Evolutionary conservation across 345 rosid genomes (phyloP).

Genomic region (Lepidium africanum): DNA sequence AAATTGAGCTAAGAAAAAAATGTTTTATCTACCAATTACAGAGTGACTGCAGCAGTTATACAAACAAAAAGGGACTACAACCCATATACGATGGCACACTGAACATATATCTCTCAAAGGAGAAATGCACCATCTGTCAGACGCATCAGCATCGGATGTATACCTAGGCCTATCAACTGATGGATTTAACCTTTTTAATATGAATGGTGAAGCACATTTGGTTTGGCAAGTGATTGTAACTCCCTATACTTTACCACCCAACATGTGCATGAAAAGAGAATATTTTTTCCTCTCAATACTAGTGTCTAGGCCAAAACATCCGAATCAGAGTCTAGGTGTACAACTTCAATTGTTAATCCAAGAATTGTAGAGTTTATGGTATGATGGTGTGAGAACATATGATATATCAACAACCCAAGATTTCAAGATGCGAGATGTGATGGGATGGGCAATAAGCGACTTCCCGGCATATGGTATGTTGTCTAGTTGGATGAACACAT

Average conservation of each 20-base stretch:
- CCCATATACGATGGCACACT: background rate
- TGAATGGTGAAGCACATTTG: background rate
- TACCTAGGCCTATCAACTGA: background rate
- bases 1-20: background rate
- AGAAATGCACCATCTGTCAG: background rate
- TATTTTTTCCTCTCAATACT: background rate
- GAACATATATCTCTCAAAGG: background rate
- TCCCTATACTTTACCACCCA: background rate
- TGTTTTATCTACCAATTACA: background rate
- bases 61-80: background rate
- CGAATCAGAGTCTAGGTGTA: background rate
- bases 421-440: background rate
- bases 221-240: background rate
- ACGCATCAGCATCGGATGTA: background rate
- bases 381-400: background rate
- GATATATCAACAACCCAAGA: background rate
- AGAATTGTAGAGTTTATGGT: background rate
- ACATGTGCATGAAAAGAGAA: background rate
- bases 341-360: background rate
- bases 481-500: background rate
- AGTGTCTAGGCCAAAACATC: background rate
- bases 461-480: too few species aligned
- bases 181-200: background rate
- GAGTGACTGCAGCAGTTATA: background rate
- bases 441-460: background rate